These are phyloP conservation scores for Trichophyton schoenleinii DNA, from an alignment of 2,329 filamentous ascomycete species.

Conservation along the genomic window DNA sequence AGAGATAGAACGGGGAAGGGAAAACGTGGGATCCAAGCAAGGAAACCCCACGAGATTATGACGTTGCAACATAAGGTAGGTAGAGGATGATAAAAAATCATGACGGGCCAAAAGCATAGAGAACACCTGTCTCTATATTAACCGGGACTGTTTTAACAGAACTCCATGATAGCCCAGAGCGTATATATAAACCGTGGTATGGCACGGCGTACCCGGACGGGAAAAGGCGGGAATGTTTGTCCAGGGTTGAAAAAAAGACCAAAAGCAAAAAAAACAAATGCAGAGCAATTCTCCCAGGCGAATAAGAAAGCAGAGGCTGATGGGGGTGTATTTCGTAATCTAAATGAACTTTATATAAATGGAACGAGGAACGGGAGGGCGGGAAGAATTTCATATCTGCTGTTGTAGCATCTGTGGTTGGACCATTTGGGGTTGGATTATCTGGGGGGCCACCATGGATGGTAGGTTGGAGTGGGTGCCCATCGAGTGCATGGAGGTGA, in stretches of 20 bases:
- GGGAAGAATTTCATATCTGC: conserved; percentile 24
- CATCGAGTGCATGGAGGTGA: conserved; percentile 29
- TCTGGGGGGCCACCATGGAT: conserved; percentile 30
- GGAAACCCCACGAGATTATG: neutral
- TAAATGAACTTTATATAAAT: conserved; percentile 1
- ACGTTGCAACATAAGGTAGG: conserved; percentile 4
- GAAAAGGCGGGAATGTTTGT: neutral
- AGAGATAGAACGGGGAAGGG: neutral
- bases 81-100: neutral
- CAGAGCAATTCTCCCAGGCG: neutral
- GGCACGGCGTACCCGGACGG: neutral
- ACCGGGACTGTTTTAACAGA: too few relatives aligned
- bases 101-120: neutral
- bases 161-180: neutral
- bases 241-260: neutral
- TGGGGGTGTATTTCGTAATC: neutral
- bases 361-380: neutral
- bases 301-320: conserved; percentile 1
- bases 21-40: neutral
- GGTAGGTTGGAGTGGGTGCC: conserved; percentile 27
- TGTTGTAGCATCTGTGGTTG: conserved; percentile 20
- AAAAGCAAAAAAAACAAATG: neutral
- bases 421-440: conserved; percentile 32
- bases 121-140: neutral
- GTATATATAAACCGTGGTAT: neutral